phyloP scores from a whole-genome alignment of 495 filamentous ascomycete genomes.

The Podospora fimiseda region DNA sequence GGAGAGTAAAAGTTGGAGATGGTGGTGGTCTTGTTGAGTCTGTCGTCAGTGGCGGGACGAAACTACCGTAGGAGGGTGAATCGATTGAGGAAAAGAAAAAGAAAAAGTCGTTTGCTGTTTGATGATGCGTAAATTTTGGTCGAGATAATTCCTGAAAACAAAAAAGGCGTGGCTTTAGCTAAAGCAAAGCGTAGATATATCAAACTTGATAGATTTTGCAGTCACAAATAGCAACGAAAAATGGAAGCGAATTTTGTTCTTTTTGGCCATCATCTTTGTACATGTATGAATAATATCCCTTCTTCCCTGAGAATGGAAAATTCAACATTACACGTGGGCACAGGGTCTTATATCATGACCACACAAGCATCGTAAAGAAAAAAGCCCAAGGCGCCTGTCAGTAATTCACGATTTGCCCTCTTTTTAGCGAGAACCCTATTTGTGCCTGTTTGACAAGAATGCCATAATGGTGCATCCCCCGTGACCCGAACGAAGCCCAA shows the following conservation, averaged over 20 bases:
- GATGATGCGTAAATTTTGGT: too few relatives aligned
- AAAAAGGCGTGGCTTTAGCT: too few relatives aligned
- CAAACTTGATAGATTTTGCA: too few relatives aligned
- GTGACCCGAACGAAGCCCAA: slow-evolving; percentile 42
- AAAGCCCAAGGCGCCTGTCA: slow-evolving; percentile 11
- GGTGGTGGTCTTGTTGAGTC: not conserved
- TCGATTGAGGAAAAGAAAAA: not conserved
- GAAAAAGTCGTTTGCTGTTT: too few relatives aligned
- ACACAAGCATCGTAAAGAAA: slow-evolving; percentile 6
- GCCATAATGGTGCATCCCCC: slow-evolving; percentile 35
- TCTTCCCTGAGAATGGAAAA: not conserved
- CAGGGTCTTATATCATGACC: not conserved
- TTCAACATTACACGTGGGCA: slow-evolving; percentile 8
- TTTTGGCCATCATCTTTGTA: not conserved
- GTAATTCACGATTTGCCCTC: slow-evolving; percentile 19
- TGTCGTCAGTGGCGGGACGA: too few relatives aligned
- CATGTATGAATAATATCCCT: not conserved
- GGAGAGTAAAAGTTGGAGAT: slow-evolving; percentile 24
- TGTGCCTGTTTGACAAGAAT: slow-evolving; percentile 43
- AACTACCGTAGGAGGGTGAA: too few relatives aligned
- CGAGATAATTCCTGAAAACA: too few relatives aligned
- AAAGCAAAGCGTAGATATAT: too few relatives aligned
- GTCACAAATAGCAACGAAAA: too few relatives aligned
- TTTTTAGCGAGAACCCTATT: slow-evolving; percentile 35
- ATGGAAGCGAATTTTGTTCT: too few relatives aligned